phyloP scores from a whole-genome alignment of 2,329 filamentous ascomycete genomes.

The Reticulascus tulasneorum region DNA sequence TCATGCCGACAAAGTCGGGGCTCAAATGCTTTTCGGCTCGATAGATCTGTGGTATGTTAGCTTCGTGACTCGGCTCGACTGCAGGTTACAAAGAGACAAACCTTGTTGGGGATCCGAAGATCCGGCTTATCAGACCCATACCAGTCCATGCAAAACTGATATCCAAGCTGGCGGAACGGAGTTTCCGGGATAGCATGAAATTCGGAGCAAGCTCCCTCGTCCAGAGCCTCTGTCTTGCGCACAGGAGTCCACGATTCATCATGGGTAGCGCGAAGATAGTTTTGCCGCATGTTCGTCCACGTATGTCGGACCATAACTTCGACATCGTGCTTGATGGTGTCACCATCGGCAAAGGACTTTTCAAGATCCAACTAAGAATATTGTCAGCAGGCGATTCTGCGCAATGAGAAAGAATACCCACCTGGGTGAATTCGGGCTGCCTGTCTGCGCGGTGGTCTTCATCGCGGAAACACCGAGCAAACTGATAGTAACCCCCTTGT shows the following conservation, averaged over 20 bases:
- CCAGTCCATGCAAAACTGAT: constrained; percentile 70
- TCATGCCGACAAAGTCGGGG: constrained; percentile 66
- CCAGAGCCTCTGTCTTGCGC: background rate
- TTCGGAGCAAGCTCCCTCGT: too few relatives aligned
- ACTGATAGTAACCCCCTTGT: constrained; percentile 79
- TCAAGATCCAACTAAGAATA: constrained; percentile 75
- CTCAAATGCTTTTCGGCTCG: constrained; percentile 61
- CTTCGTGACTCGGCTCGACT: background rate
- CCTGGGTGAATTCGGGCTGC: constrained; percentile 95
- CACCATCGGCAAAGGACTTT: constrained; percentile 76
- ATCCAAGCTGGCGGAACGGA: constrained; percentile 60
- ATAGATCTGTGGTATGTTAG: constrained; percentile 49
- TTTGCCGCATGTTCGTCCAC: too few relatives aligned
- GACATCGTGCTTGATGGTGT: constrained; percentile 60
- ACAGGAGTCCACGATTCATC: constrained; percentile 9
- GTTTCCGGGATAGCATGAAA: constrained; percentile 21
- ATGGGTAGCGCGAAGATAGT: too few relatives aligned
- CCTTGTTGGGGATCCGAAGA: constrained; percentile 66
- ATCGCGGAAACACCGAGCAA: constrained; percentile 92
- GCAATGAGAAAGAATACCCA: constrained; percentile 25
- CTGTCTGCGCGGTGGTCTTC: constrained; percentile 89
- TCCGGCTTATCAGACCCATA: constrained; percentile 95
- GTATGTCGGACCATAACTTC: constrained; percentile 51
- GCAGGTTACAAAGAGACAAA: constrained; percentile 27
- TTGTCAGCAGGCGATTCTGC: too few relatives aligned